Percentiles rank a stretch among this genome's conserved stretches.
Evolutionary conservation across 352 stramenopile genomes (phyloP).

Genomic region (Pseudoperonospora humuli): DNA sequence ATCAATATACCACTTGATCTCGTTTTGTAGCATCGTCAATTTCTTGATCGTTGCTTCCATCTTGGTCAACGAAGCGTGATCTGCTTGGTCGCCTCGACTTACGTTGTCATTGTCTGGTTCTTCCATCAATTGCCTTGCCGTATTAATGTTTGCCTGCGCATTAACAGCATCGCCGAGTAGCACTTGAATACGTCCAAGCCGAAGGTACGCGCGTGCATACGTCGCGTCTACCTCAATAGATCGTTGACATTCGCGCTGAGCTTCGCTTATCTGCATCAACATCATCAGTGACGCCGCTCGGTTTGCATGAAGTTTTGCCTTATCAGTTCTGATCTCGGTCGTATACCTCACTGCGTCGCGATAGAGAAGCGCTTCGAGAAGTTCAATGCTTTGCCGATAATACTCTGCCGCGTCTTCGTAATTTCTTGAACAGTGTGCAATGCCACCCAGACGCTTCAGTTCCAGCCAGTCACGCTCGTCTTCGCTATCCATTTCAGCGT

Average conservation of each 20-base stretch:
- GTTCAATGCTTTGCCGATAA: constrained; percentile 46
- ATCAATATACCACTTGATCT: constrained; percentile 59
- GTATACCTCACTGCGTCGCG: constrained; percentile 29
- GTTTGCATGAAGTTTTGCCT: constrained; percentile 77
- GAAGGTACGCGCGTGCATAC: constrained; percentile 70
- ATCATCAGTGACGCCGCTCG: constrained; percentile 74
- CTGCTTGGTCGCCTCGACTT: constrained; percentile 23
- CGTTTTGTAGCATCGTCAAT: constrained; percentile 31
- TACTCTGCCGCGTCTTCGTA: constrained; percentile 54
- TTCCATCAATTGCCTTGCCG: constrained; percentile 38
- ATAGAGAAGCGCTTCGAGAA: constrained; percentile 33
- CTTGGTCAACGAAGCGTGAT: constrained; percentile 41
- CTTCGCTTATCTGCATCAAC: constrained; percentile 62
- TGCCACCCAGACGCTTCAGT: constrained; percentile 49
- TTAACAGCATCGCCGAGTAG: constrained; percentile 48
- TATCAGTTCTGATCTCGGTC: constrained; percentile 47
- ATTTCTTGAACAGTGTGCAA: constrained; percentile 30
- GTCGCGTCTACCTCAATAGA: constrained; percentile 58
- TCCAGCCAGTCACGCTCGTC: constrained; percentile 48
- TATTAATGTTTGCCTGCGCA: constrained; percentile 44
- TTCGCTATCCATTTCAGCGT: constrained; percentile 26
- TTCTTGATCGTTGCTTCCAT: constrained; percentile 46
- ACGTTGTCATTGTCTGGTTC: constrained; percentile 6
- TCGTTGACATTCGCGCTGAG: constrained; percentile 51
- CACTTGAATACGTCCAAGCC: constrained; percentile 59